Base-by-base conservation (phyloP, 768 basidiomycete genomes). In the Boletus tylopilopsis region DNA sequence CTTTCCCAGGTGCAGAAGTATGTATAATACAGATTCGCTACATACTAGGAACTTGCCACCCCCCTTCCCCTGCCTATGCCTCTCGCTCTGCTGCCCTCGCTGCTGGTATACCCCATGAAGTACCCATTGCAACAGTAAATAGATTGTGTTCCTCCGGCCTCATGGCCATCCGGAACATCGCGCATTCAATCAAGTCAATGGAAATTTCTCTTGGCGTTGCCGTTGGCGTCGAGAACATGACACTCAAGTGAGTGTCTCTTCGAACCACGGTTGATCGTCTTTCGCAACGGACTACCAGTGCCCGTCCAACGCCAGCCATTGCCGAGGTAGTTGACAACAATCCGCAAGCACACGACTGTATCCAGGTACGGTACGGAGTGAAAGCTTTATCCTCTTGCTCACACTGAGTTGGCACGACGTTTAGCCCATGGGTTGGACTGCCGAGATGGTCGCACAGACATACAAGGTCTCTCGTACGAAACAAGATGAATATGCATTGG, bases 391-490 rank as follows among this genome's bases (percentile, higher is more conserved):
- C 13, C 3, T 32, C 11, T 30, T 32, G 16, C 37, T 33, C 23
- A 22, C 22, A 23, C 16, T 53, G 41, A 55, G 13, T n/a, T 50
- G 30, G 33, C 22, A 11, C 38, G 38, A 18, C 29, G 21, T n/a
- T 13, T 53, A 91, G 87, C 86, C 90, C 11, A 94, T 94, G 93
- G 93, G 93, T 42, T 99, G 91, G 91, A 94, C 91, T 2, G 89
- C 89, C 5, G 91, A 94, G 67, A 84, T 89, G 82, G 89, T 93
- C 19, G 89, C 91, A n/a, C 68, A 84, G 59, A 72, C 78, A 8
- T 94, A 83, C 71, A 76, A 82, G n/a, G 68, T 94, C 50, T 75
- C 90, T 5, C 84, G 94, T 30, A 71, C 82, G 62, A 84, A 77
- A 58, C 94, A 97, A 68, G 95, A 98, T 66, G 78, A 90, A 47